These are phyloP conservation scores for Oemleria cerasiformis DNA, from an alignment of 306 rosid genomes.

Conservation along the genomic window DNA sequence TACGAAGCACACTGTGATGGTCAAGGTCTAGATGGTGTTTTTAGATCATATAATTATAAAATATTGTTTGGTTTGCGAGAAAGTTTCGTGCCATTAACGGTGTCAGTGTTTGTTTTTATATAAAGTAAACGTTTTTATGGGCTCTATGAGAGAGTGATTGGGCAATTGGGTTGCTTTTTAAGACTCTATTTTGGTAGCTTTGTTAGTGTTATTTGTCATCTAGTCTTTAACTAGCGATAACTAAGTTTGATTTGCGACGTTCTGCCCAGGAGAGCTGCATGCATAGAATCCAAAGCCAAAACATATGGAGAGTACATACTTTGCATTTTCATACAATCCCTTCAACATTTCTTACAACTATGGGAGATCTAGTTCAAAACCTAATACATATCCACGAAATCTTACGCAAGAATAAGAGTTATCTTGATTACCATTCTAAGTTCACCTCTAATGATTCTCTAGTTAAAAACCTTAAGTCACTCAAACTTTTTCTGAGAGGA, in stretches of 20 bases:
- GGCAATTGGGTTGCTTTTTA: neutral
- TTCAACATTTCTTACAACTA: too few species aligned
- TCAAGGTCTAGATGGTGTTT: constrained; percentile 19
- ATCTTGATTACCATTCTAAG: too few species aligned
- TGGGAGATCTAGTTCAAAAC: too few species aligned
- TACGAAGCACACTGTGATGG: constrained; percentile 31
- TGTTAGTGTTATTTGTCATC: neutral
- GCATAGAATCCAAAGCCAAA: too few species aligned
- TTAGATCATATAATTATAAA: neutral
- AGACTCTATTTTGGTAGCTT: constrained; percentile 5
- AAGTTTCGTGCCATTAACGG: constrained; percentile 25
- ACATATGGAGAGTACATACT: too few species aligned
- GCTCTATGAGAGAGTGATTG: constrained; percentile 5
- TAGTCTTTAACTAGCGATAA: neutral
- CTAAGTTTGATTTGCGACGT: neutral
- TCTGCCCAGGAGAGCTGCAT: too few species aligned
- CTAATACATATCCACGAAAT: too few species aligned
- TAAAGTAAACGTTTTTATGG: constrained; percentile 4
- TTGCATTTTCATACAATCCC: too few species aligned
- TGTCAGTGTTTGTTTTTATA: neutral
- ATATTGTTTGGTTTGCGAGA: neutral
- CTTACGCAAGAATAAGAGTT: too few species aligned
- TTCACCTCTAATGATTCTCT: too few species aligned
- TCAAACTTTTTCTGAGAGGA: too few species aligned
- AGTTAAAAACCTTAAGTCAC: too few species aligned